These are phyloP conservation scores for Cochlearia excelsa DNA, from an alignment of 345 rosid species.

Conservation along the genomic window DNA sequence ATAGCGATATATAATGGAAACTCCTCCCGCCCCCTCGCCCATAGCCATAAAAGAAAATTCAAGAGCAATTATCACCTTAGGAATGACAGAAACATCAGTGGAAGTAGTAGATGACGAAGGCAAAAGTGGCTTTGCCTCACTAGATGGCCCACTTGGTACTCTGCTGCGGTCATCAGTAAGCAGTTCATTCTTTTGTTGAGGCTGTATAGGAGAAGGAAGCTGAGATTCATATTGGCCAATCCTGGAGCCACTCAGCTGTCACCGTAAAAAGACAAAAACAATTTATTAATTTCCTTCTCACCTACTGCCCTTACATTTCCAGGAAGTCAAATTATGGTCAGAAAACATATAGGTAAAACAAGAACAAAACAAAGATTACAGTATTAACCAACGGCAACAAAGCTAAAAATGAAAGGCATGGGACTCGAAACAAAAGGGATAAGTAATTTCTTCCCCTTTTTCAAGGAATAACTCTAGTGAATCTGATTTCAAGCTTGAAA, in stretches of 20 bases:
- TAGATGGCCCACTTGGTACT: slow-evolving; percentile 28
- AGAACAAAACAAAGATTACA: slow-evolving; percentile 13
- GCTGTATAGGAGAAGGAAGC: slow-evolving; percentile 46
- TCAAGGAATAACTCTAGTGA: slow-evolving; percentile 1
- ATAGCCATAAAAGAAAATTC: slow-evolving; percentile 11
- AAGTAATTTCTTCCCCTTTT: neutral
- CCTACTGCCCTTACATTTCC: neutral
- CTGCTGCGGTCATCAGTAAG: slow-evolving; percentile 59
- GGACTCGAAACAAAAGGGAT: slow-evolving; percentile 4
- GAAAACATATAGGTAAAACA: neutral
- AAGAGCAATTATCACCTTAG: slow-evolving; percentile 49
- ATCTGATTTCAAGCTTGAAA: neutral
- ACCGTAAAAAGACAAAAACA: slow-evolving; percentile 7
- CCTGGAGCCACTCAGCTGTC: slow-evolving; percentile 48
- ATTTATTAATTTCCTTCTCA: neutral
- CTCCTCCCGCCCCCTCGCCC: slow-evolving; percentile 1
- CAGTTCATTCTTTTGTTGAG: slow-evolving; percentile 59
- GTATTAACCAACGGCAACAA: neutral
- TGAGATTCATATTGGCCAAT: slow-evolving; percentile 46
- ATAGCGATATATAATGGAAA: neutral
- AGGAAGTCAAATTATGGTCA: slow-evolving; percentile 2
- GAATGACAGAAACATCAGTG: slow-evolving; percentile 51
- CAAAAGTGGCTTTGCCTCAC: slow-evolving; percentile 41
- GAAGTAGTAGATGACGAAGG: slow-evolving; percentile 42
- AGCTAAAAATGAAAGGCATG: slow-evolving; percentile 6